Conservation (phyloP, 352 stramenopile species). For the Phytophthora cajani region DNA sequence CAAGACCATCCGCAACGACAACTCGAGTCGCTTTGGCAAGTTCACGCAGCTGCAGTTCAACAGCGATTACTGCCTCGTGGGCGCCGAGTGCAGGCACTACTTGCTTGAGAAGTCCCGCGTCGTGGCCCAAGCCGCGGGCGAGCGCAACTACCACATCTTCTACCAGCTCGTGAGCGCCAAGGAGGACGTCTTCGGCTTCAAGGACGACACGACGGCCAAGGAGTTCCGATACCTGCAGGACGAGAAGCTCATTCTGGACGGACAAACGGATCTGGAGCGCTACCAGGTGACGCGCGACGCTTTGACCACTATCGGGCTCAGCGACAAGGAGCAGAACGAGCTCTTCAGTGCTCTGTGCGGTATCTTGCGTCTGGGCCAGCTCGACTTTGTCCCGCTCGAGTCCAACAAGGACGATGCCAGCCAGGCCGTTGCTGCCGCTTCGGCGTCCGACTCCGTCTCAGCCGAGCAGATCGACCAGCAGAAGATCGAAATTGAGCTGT, state of each 20-base stretch:
- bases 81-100: constrained; percentile 93
- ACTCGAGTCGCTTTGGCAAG: constrained; percentile 97
- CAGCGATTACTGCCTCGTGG: constrained; percentile 81
- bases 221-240: constrained; percentile 84
- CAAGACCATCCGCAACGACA: constrained; percentile 98
- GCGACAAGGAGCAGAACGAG: constrained; percentile 71
- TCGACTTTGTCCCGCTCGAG: constrained; percentile 81
- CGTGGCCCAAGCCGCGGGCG: constrained; percentile 85
- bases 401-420: constrained; percentile 81
- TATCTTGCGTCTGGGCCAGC: constrained; percentile 82
- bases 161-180: constrained; percentile 92
- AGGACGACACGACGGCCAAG: constrained; percentile 40
- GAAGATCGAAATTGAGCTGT: constrained; percentile 65
- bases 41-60: constrained; percentile 97
- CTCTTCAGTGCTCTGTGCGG: constrained; percentile 75
- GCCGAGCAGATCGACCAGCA: constrained; percentile 55
- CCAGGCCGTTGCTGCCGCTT: constrained; percentile 53
- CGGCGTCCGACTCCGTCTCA: constrained; percentile 19
- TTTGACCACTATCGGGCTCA: constrained; percentile 80
- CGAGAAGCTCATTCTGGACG: constrained; percentile 73
- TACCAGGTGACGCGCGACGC: constrained; percentile 87
- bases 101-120: constrained; percentile 98
- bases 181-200: constrained; percentile 65
- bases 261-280: constrained; percentile 69
- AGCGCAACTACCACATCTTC: constrained; percentile 99